These are phyloP conservation scores for Talaromyces piceae DNA, from an alignment of 2,329 filamentous ascomycete species.

Conservation along the genomic window DNA sequence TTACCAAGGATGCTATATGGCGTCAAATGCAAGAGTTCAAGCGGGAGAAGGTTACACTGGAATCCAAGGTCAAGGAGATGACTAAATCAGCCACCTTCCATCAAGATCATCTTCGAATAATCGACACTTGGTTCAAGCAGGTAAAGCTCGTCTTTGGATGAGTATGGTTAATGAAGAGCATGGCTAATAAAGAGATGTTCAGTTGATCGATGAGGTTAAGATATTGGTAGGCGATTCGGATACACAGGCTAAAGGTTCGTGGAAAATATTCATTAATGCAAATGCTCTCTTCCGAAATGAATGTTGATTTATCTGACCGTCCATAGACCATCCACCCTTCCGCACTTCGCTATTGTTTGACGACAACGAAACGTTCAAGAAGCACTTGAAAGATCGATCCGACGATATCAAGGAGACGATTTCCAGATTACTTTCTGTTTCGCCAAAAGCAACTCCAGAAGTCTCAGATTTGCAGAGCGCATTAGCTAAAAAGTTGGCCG, in stretches of 20 bases:
- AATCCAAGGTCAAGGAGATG: conserved; percentile 72
- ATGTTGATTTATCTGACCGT: neutral
- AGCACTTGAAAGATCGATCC: conserved; percentile 69
- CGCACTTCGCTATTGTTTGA: conserved; percentile 50
- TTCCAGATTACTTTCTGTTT: conserved; percentile 55
- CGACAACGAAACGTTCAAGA: conserved; percentile 59
- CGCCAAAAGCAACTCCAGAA: conserved; percentile 52
- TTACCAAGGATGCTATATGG: conserved; percentile 92
- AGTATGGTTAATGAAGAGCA: neutral
- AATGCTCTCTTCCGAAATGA: neutral
- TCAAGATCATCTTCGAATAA: conserved; percentile 83
- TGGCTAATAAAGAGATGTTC: conserved; percentile 1
- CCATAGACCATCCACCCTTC: conserved; percentile 28
- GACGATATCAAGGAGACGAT: conserved; percentile 69
- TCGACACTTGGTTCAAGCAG: conserved; percentile 93
- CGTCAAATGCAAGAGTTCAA: conserved; percentile 98
- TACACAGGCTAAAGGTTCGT: conserved; percentile 24
- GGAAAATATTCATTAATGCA: neutral
- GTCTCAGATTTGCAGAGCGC: conserved; percentile 65
- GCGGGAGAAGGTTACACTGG: conserved; percentile 74
- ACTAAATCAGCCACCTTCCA: conserved; percentile 72
- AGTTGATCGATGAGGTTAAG: conserved; percentile 44
- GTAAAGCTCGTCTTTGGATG: conserved; percentile 46
- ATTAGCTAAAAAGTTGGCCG: conserved; percentile 65
- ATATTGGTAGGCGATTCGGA: conserved; percentile 27